Evolutionary conservation across 2,329 filamentous ascomycete genomes (phyloP).

Genomic region (Remersonia thermophila): DNA sequence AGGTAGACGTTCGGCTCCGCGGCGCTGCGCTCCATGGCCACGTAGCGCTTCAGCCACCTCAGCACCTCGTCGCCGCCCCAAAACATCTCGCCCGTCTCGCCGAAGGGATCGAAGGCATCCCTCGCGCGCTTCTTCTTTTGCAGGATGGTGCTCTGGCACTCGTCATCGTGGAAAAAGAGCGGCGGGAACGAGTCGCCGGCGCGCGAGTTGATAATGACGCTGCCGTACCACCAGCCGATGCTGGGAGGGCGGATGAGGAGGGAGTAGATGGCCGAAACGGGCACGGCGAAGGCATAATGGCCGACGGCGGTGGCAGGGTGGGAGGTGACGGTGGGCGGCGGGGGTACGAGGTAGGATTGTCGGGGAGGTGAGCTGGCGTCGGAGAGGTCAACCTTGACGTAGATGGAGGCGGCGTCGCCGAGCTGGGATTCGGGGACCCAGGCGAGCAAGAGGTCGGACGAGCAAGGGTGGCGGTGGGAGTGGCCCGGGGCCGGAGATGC

Average conservation of each 20-base stretch:
- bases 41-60: constrained; percentile 77
- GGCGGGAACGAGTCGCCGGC: constrained; percentile 89
- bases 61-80: constrained; percentile 97
- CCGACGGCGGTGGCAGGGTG: constrained; percentile 59
- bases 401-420: constrained; percentile 74
- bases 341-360: constrained; percentile 82
- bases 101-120: constrained; percentile 85
- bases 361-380: constrained; percentile 69
- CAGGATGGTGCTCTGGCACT: constrained; percentile 89
- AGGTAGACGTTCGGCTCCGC: constrained; percentile 87
- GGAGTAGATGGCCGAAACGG: constrained; percentile 81
- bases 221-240: constrained; percentile 97
- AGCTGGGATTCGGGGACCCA: constrained; percentile 88
- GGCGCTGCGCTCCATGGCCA: constrained; percentile 67
- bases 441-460: constrained; percentile 71
- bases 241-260: constrained; percentile 83
- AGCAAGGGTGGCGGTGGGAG: constrained; percentile 30
- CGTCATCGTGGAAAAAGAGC: constrained; percentile 93
- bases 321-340: constrained; percentile 73
- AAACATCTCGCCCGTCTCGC: constrained; percentile 74
- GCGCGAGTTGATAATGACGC: constrained; percentile 81
- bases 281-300: constrained; percentile 82
- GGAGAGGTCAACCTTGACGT: constrained; percentile 87
- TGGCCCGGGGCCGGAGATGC: constrained; percentile 34
- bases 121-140: constrained; percentile 78